Evolutionary conservation across 2,329 filamentous ascomycete species (phyloP), one percentile per base, ranked within the genome.

Genomic region (Peltaster fructicola): DNA sequence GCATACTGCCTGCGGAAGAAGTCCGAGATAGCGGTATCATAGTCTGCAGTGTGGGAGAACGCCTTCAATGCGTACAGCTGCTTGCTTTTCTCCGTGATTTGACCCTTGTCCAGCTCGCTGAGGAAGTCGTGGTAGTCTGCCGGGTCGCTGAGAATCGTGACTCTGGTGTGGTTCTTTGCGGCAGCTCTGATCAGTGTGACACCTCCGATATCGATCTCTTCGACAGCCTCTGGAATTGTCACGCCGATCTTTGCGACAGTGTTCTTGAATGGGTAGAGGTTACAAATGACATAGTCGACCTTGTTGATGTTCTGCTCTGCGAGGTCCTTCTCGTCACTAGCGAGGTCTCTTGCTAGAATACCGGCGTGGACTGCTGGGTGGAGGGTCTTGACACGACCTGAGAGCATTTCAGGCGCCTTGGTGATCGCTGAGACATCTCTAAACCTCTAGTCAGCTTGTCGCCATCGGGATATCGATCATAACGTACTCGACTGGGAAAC

Each of bases 1-100:
- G 88, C 82, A 49, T 95, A 98, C 58, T 91, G 75, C 65, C 90
- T 85, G 50, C 88, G 77, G 72, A 98, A 98, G 64, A 92, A 98
- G 45, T 79, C 79, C 17, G 85, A 76, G 50, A 98, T 98, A 41
- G 88, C 80, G 20, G 71, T 68, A 51, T 98, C 88, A 54, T 98
- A 98, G 53, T 92, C 82, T 37, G 88, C 82, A 18, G 88, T 98
- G 57, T 95, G 88, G 59, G 92, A 81, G 48, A 98, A 98, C 9
- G 88, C 88, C 67, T 98, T 98, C 44, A 95, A 69, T 14, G 88
- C 85, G 49, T 92, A 93, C 30, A 70, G 61, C 52, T 91, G 82
- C 40, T 84, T 74, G 61, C 73, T 90, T 32, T 69, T 63, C 50
- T 91, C 79, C 27, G 76, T 73, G 44, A 98, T 74, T 51, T 85